phyloP scores from a whole-genome alignment of 352 stramenopile species.

The Elongisporangium anandrum region DNA sequence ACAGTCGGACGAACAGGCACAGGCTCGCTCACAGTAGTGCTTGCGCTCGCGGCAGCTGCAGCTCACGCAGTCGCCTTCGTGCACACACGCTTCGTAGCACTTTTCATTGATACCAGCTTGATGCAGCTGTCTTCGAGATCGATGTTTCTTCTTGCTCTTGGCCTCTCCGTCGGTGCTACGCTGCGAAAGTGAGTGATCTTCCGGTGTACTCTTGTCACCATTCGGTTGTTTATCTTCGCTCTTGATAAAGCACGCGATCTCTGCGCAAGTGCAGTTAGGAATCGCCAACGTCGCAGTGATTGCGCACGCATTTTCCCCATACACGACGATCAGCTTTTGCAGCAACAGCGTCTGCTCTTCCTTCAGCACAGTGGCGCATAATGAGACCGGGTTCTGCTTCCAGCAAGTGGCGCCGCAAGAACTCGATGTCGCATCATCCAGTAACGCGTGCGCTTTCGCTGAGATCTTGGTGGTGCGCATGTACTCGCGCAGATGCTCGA shows the following conservation, averaged over 20 bases:
- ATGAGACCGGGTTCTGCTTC: neutral
- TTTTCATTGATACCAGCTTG: conserved; percentile 4
- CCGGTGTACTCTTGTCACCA: neutral
- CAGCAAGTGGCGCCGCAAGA: neutral
- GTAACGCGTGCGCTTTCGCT: neutral
- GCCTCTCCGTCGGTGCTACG: neutral
- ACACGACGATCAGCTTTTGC: neutral
- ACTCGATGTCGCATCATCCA: neutral
- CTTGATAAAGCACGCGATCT: neutral
- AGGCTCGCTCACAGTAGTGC: conserved; percentile 59
- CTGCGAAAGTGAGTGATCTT: neutral
- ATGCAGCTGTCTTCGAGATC: neutral
- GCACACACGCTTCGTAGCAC: conserved; percentile 58
- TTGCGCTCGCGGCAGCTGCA: conserved; percentile 50
- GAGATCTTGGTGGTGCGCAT: neutral
- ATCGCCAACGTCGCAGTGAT: neutral
- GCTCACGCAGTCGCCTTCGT: conserved; percentile 27
- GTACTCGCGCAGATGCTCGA: neutral
- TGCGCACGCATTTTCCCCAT: neutral
- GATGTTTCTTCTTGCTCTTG: neutral
- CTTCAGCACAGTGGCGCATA: neutral
- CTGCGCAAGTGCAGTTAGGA: neutral
- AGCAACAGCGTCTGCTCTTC: neutral
- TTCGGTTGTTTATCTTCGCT: neutral
- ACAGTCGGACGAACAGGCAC: conserved; percentile 54